Conservation (phyloP, 129 eudicot genomes). For the Rutidosis leptorrhynchoides region DNA sequence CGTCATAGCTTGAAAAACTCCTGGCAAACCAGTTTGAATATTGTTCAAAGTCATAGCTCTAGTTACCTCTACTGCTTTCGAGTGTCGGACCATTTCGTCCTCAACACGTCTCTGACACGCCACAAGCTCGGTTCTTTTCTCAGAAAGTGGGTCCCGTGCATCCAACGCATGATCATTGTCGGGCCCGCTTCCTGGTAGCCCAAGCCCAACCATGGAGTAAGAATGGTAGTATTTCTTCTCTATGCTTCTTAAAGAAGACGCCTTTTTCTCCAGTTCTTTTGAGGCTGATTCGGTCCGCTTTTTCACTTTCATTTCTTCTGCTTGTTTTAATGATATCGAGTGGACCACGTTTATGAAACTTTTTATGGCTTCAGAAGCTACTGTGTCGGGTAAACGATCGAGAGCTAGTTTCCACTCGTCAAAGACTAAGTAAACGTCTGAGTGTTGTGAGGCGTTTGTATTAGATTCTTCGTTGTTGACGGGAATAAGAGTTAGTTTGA, state of each 20-base stretch:
- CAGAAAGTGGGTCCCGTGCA: slow-evolving; percentile 80
- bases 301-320: slow-evolving; percentile 76
- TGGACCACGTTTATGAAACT: slow-evolving; percentile 90
- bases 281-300: slow-evolving; percentile 67
- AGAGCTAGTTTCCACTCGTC: slow-evolving; percentile 95
- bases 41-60: slow-evolving; percentile 90
- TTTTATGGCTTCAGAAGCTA: slow-evolving; percentile 92
- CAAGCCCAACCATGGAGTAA: slow-evolving; percentile 85
- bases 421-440: slow-evolving; percentile 55
- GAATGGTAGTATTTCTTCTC: slow-evolving; percentile 84
- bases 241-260: slow-evolving; percentile 69
- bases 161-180: slow-evolving; percentile 68
- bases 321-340: slow-evolving; percentile 61
- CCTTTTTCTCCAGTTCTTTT: slow-evolving; percentile 89
- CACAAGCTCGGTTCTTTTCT: slow-evolving; percentile 75
- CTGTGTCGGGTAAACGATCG: slow-evolving; percentile 85
- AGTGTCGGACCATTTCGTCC: slow-evolving; percentile 76
- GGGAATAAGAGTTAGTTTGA: slow-evolving; percentile 71
- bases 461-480: slow-evolving; percentile 37
- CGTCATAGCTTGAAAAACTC: slow-evolving; percentile 90
- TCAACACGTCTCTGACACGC: slow-evolving; percentile 83
- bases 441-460: slow-evolving; percentile 36
- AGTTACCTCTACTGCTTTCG: slow-evolving; percentile 90
- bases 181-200: slow-evolving; percentile 58
- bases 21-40: slow-evolving; percentile 86